Evolutionary conservation across 306 rosid species (phyloP), one percentile per base, ranked within the genome.

Genomic region (Prunus mira): DNA sequence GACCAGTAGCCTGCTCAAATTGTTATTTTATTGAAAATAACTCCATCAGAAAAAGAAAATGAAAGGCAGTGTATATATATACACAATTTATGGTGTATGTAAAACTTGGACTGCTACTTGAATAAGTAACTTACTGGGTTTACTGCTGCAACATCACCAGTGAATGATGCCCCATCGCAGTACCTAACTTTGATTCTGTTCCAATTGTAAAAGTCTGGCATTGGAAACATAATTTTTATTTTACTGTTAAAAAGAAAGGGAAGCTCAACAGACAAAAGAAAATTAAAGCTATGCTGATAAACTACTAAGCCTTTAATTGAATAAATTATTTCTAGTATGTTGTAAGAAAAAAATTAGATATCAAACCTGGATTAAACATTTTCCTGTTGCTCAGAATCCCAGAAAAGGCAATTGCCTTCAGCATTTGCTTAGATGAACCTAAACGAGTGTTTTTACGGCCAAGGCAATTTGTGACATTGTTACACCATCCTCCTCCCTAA

Each of bases 401-500:
- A 17, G 99, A 87, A 70, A 95, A 92, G 24, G 86, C 91, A 83
- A 92, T 50, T 65, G 52, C 84, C 52, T 81, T 88, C 20, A 57
- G 86, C 99, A 95, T 92, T 77, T 73, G 20, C 81, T 80, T 89
- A 17, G 99, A 95, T 52, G 99, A 95, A 51, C 99, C 99, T 67
- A 90, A 78, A 76, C 86, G 99, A 68, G 82, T 79, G 50, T 47
- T 90, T 86, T 83, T 89, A 18, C 97, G 99, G n/a, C 50, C 50
- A 60, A 88, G 97, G 82, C 99, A 95, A 56, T 88, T 87, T 6
- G 97, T 88, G 69, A 83, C 89, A 84, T 95, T 91, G 86, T 92
- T 89, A 86, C 99, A 95, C 99, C 99, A 95, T 79, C 91, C 97
- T 69, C 99, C 99, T 78, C 99, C 99, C 99, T 95, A 55, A 15